These are phyloP conservation scores for Sclerotinia borealis DNA, from an alignment of 2,329 filamentous ascomycete genomes.

Conservation along the genomic window DNA sequence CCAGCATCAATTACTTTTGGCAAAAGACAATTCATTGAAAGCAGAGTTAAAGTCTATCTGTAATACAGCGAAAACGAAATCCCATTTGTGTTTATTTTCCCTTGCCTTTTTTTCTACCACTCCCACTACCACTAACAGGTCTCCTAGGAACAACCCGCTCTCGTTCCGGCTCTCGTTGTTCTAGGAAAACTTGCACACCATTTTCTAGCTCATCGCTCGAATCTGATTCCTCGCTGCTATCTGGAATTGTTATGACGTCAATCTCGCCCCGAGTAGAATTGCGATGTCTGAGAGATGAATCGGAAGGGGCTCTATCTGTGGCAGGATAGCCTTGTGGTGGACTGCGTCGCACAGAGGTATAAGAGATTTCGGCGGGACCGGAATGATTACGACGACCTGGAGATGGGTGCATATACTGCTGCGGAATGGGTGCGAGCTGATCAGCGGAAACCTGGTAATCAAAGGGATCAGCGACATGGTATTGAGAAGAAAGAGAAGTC, in stretches of 20 bases:
- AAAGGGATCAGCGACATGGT: slow-evolving; percentile 32
- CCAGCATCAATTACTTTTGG: background rate
- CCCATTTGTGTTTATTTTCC: slow-evolving; percentile 9
- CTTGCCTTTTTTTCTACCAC: slow-evolving; percentile 24
- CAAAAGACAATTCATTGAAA: background rate
- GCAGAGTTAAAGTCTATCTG: background rate
- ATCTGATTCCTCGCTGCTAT: slow-evolving; percentile 17
- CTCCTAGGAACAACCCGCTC: slow-evolving; percentile 14
- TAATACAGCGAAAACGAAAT: background rate
- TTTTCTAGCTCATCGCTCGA: slow-evolving; percentile 29
- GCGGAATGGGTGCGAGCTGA: slow-evolving; percentile 25
- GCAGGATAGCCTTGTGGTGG: slow-evolving; percentile 21
- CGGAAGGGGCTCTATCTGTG: slow-evolving; percentile 20
- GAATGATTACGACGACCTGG: slow-evolving; percentile 31
- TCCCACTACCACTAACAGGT: slow-evolving; percentile 22
- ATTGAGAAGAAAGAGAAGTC: slow-evolving; percentile 29
- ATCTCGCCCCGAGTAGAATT: slow-evolving; percentile 18
- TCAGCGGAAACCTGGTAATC: slow-evolving; percentile 34
- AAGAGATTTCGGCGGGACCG: slow-evolving; percentile 32
- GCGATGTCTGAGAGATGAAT: slow-evolving; percentile 19
- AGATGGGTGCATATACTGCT: slow-evolving; percentile 32
- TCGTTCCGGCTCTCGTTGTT: slow-evolving; percentile 19
- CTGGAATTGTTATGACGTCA: slow-evolving; percentile 16
- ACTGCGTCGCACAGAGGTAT: slow-evolving; percentile 26
- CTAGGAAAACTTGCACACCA: slow-evolving; percentile 27